Percentiles rank a stretch among this genome's conserved stretches.
phyloP scores from a whole-genome alignment of 2,329 filamentous ascomycete species.

The Penicillium concentricum region DNA sequence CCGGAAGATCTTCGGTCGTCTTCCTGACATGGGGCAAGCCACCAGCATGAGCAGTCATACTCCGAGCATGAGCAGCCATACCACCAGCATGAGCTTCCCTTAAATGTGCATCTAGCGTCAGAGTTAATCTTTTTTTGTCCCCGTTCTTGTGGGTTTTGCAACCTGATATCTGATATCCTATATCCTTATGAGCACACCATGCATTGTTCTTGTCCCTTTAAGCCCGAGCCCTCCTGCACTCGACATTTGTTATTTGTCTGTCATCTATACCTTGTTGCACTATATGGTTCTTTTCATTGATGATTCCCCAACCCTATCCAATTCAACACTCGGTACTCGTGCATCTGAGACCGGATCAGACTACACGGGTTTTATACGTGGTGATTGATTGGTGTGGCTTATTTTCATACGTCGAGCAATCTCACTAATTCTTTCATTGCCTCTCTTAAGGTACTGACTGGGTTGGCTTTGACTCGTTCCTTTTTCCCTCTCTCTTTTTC shows the following conservation, averaged over 20 bases:
- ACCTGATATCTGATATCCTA: not conserved
- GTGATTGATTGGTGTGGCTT: not conserved
- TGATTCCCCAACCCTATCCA: conserved; percentile 2
- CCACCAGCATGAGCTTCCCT: conserved; percentile 1
- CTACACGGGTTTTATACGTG: not conserved
- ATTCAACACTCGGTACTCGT: not conserved
- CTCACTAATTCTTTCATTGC: not conserved
- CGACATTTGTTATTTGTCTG: not conserved
- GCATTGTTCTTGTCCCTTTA: not conserved
- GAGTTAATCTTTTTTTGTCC: not conserved
- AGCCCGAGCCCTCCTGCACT: not conserved
- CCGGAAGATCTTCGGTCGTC: conserved; percentile 43
- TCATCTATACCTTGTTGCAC: conserved; percentile 8
- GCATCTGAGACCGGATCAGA: not conserved
- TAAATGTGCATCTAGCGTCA: conserved; percentile 8
- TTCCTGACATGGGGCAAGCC: not conserved
- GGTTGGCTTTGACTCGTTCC: not conserved
- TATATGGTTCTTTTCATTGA: not conserved
- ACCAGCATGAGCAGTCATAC: not conserved
- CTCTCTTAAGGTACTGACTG: not conserved
- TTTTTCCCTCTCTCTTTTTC: not conserved
- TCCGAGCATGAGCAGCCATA: not conserved
- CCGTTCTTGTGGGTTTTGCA: not conserved
- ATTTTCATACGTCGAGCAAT: not conserved
- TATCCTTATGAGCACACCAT: conserved; percentile 1